Percentiles rank a stretch among this genome's conserved stretches.
Evolutionary conservation across 129 eudicot genomes (phyloP).

Genomic region (Ambrosia trifida): DNA sequence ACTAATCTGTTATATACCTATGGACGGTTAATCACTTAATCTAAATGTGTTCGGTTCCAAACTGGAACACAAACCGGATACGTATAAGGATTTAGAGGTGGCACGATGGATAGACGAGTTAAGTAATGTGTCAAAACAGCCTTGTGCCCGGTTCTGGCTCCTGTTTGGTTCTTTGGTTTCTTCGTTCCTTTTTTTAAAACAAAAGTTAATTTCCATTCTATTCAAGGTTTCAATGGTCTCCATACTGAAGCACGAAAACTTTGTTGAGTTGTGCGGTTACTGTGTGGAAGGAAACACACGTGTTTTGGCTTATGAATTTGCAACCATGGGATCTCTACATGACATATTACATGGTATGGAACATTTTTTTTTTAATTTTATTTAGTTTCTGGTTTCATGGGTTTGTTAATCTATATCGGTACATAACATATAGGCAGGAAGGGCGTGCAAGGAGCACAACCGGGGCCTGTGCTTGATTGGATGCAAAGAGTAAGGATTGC

Average conservation of each 20-base stretch:
- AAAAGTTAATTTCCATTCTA: not conserved
- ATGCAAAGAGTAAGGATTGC: conserved; percentile 89
- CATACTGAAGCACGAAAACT: conserved; percentile 68
- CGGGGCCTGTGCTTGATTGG: conserved; percentile 98
- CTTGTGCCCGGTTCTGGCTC: not conserved
- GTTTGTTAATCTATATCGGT: not conserved
- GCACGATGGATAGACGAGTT: not conserved
- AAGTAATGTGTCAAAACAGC: not conserved
- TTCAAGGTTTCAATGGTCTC: conserved; percentile 72
- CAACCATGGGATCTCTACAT: conserved; percentile 85
- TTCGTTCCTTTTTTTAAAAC: not conserved
- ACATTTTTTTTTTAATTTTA: not conserved
- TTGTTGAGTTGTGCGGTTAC: conserved; percentile 72
- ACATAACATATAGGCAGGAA: conserved; percentile 60
- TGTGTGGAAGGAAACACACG: conserved; percentile 72
- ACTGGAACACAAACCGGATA: not conserved
- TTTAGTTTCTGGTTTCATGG: not conserved
- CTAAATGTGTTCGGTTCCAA: not conserved
- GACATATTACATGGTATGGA: conserved; percentile 71
- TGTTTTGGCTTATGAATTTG: conserved; percentile 78
- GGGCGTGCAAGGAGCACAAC: conserved; percentile 98
- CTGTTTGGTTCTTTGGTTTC: not conserved
- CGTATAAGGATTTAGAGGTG: not conserved
- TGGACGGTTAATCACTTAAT: not conserved
- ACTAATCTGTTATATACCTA: not conserved